Evolutionary conservation across 176 grass and related monocot genomes (phyloP), one percentile per base, ranked within the genome.

Genomic region (Aegilops bicornis): DNA sequence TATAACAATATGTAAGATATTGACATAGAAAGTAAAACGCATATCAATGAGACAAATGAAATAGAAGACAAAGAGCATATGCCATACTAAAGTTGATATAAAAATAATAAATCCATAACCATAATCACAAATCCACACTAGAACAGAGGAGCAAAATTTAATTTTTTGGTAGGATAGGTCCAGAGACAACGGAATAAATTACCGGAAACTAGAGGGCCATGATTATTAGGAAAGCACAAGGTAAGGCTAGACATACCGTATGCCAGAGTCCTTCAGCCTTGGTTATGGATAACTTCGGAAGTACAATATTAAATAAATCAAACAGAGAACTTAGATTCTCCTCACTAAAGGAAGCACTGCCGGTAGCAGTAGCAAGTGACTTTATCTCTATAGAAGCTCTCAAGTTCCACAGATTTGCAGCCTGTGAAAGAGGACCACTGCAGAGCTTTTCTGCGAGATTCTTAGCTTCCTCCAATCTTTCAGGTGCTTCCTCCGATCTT

Each of bases 351-450:
- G 84, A 23, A 91, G 87, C 63, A 82, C 66, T 88, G 58, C 64
- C 79, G 36, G 80, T 72, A 62, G 84, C 76, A 64, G 89, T 89
- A 37, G 72, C 87, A 37, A 89, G 32, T 5, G 25, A 88, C 50
- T 94, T 94, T 74, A 94, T 81, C 88, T 98, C 97, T 31, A 98
- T 89, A 77, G 90, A 90, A 79, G 77, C 76, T 89, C 92, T 94
- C 60, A 98, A 81, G 27, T 27, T 52, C 94, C 97, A 98, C 25
- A 98, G 73, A 61, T 90, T 86, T 24, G 90, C 89, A 77, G 92
- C 79, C 23, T 61, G 61, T 69, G 90, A 88, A 90, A 98, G 90
- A 86, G 88, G 74, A 73, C 86, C 88, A 31, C 78, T 84, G 65
- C 91, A 98, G 59, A 98, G 82, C 54, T 82, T 94, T 86, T 89